These are phyloP conservation scores for Chimonanthus praecox DNA, from an alignment of 164 flowering plant species.

Conservation along the genomic window DNA sequence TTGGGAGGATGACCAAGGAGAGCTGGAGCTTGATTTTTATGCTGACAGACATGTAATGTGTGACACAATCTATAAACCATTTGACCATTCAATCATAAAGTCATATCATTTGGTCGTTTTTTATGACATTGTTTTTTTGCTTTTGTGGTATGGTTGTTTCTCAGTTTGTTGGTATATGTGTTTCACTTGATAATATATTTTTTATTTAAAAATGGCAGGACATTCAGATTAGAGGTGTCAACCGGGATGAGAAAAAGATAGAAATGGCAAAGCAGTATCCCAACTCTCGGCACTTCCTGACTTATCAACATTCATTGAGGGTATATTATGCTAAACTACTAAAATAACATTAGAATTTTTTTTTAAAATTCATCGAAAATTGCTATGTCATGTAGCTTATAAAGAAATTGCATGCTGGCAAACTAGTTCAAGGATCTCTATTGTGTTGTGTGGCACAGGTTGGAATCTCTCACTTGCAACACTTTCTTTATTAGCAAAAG, in stretches of 20 bases:
- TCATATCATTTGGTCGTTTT: not conserved
- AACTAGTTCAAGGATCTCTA: no score
- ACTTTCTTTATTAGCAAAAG: no score
- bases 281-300: conserved; percentile 81
- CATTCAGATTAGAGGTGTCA: conserved; percentile 92
- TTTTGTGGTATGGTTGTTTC: not conserved
- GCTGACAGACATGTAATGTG: conserved; percentile 48
- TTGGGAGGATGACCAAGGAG: conserved; percentile 91
- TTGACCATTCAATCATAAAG: not conserved
- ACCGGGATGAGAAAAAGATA: conserved; percentile 83
- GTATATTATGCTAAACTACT: conserved; percentile 26
- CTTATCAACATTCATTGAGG: conserved; percentile 93
- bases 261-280: conserved; percentile 70
- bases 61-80: not conserved
- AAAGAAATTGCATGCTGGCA: no score
- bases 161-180: not conserved
- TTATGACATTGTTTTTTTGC: not conserved
- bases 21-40: conserved; percentile 82
- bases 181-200: not conserved
- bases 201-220: conserved; percentile 44
- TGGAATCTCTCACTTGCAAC: no score
- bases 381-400: no score
- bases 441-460: no score
- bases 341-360: no score
- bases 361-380: no score